phyloP scores from a whole-genome alignment of 129 eudicot species.

The Flaveria sonorensis region DNA sequence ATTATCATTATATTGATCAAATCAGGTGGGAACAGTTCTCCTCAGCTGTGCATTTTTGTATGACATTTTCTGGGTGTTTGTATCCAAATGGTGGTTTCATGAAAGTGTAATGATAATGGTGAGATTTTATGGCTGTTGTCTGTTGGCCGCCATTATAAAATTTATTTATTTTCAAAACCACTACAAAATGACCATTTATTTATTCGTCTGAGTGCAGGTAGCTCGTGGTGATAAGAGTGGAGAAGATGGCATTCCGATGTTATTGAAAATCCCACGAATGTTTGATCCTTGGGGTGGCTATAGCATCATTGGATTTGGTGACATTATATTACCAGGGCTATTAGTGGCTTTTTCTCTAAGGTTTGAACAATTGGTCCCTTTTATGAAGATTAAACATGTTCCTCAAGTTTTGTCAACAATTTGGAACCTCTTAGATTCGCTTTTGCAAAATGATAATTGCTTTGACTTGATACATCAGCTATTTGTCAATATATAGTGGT shows the following conservation, averaged over 20 bases:
- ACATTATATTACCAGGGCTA: conserved; percentile 90
- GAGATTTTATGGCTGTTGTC: conserved; percentile 32
- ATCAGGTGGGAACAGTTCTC: conserved; percentile 96
- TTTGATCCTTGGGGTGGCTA: conserved; percentile 99
- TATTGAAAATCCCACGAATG: conserved; percentile 94
- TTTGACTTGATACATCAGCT: conserved; percentile 3
- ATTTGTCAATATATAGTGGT: neutral
- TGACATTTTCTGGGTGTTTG: conserved; percentile 98
- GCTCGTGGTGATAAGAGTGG: conserved; percentile 99
- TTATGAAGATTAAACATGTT: neutral
- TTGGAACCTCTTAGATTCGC: neutral
- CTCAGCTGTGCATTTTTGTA: conserved; percentile 93
- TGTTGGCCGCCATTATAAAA: neutral
- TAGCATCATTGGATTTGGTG: conserved; percentile 98
- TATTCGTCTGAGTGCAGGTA: conserved; percentile 48
- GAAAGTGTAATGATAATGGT: conserved; percentile 99
- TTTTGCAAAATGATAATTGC: neutral
- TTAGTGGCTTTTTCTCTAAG: conserved; percentile 89
- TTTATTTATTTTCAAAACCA: neutral
- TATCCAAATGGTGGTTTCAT: conserved; percentile 80
- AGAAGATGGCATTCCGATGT: conserved; percentile 99
- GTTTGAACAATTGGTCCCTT: conserved; percentile 37
- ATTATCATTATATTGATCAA: conserved; percentile 11
- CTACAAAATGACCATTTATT: conserved; percentile 5
- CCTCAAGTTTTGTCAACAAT: neutral